Evolutionary conservation across 257 asterid species (phyloP).

Genomic region (Rauvolfia tetraphylla): DNA sequence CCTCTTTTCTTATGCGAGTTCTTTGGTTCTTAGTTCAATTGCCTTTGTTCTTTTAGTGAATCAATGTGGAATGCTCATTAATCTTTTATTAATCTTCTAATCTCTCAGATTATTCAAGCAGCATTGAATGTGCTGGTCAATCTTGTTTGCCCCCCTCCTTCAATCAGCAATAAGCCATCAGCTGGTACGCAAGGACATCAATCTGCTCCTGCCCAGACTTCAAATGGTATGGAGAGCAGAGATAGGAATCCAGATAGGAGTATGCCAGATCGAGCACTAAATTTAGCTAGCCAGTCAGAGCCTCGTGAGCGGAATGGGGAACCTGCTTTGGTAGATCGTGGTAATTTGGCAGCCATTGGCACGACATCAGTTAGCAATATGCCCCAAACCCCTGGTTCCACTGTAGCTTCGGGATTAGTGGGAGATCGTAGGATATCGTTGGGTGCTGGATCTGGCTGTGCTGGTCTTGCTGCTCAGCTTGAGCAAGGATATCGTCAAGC

Average conservation of each 20-base stretch:
- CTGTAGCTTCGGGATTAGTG: constrained; percentile 81
- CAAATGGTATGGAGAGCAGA: constrained; percentile 58
- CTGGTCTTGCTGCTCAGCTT: constrained; percentile 98
- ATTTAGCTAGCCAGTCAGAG: constrained; percentile 45
- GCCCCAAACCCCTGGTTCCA: constrained; percentile 52
- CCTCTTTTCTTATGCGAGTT: not conserved
- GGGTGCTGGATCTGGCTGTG: constrained; percentile 92
- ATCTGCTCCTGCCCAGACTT: constrained; percentile 44
- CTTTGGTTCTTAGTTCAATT: not conserved
- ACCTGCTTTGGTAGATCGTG: constrained; percentile 60
- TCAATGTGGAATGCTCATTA: not conserved
- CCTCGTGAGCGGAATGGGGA: constrained; percentile 65
- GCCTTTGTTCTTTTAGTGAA: not conserved
- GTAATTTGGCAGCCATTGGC: constrained; percentile 38
- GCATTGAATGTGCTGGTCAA: constrained; percentile 81
- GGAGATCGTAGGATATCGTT: constrained; percentile 94
- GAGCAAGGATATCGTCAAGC: constrained; percentile 96
- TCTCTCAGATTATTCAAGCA: constrained; percentile 83
- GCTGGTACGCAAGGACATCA: constrained; percentile 65
- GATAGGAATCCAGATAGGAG: constrained; percentile 57
- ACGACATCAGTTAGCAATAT: constrained; percentile 36
- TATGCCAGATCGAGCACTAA: constrained; percentile 44
- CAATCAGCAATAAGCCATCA: constrained; percentile 89
- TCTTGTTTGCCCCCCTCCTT: constrained; percentile 99
- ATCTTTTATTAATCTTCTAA: no score